Evolutionary conservation across 306 rosid species (phyloP), one percentile per base, ranked within the genome.

Genomic region (Castanopsis chinensis): DNA sequence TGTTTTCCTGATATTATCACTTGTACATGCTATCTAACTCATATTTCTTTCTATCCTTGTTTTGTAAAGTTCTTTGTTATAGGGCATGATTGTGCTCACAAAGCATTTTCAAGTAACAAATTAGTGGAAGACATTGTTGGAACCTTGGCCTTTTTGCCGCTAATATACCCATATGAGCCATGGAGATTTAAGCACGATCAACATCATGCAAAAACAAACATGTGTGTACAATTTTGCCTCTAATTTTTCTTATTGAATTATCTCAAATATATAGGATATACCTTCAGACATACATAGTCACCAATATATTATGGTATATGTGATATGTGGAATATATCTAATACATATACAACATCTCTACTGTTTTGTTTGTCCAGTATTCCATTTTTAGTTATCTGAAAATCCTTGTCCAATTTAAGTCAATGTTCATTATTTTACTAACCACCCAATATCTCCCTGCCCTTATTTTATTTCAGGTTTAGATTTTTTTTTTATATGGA

Each of bases 81-180:
- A 85, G 99, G 99, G 28, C 99, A 95, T 84, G 99, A 95, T 81
- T 95, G 99, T 23, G 99, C 99, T 32, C 98, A 95, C 88, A 95
- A 89, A 79, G 91, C 99, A 80, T 95, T 95, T 85, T 91, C 98
- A 72, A 91, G 80, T 80, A 93, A 95, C 93, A 95, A 95, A 87
- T 86, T 95, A 87, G 87, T 95, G 69, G 98, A 95, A 86, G 99
- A 95, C 83, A 82, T 95, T 78, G 94, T 95, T 83, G 98, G 99
- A 73, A 95, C 98, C 60, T 83, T 95, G 83, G 97, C 98, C 67
- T 95, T 95, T 85, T 63, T 95, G 93, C 98, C 97, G 3, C 83
- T 93, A 72, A 89, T 95, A 83, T 95, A 95, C 85, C 99, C 99
- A 77, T 95, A 89, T 20, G 99, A 95, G 84, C 93, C 99, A 27